These are phyloP conservation scores for Paraglomus brasilianum DNA, from an alignment of 192 early-diverging fungal genomes.

Conservation along the genomic window DNA sequence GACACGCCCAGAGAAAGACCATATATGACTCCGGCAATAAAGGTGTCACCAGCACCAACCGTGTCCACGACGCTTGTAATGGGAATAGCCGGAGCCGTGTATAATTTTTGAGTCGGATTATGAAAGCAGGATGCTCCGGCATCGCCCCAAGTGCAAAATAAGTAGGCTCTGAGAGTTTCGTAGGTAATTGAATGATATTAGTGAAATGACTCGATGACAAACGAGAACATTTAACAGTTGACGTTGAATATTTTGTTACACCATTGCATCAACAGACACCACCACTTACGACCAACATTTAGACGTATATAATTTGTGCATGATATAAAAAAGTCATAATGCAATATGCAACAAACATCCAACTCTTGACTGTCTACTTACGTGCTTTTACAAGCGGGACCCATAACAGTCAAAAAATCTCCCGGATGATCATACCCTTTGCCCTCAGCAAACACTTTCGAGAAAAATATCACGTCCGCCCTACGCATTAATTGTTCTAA, in stretches of 20 bases:
- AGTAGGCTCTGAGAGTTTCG: constrained; percentile 45
- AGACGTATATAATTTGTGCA: constrained; percentile 16
- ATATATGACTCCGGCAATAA: constrained; percentile 54
- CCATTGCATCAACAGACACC: neutral
- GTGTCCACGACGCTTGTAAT: constrained; percentile 43
- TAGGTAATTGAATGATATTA: constrained; percentile 4
- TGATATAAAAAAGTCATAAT: neutral
- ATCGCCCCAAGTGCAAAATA: constrained; percentile 65
- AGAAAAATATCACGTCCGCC: constrained; percentile 66
- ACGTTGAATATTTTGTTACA: too few relatives aligned
- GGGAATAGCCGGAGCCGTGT: constrained; percentile 35
- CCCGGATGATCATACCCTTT: constrained; percentile 52
- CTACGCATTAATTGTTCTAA: constrained; percentile 54
- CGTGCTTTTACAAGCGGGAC: constrained; percentile 42
- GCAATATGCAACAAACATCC: neutral
- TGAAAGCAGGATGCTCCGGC: constrained; percentile 51
- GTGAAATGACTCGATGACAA: too few relatives aligned
- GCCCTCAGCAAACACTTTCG: constrained; percentile 60
- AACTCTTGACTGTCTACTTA: constrained; percentile 17
- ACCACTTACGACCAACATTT: too few relatives aligned
- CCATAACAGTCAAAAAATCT: constrained; percentile 42
- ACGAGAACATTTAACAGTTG: too few relatives aligned
- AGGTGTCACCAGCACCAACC: constrained; percentile 58
- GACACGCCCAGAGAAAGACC: constrained; percentile 35
- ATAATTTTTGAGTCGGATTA: constrained; percentile 36